A percentile compares a stretch with the other conserved stretches of the same genome.
Evolutionary conservation across 2,329 filamentous ascomycete genomes (phyloP).

Genomic region (Emergomyces pasteurianus): DNA sequence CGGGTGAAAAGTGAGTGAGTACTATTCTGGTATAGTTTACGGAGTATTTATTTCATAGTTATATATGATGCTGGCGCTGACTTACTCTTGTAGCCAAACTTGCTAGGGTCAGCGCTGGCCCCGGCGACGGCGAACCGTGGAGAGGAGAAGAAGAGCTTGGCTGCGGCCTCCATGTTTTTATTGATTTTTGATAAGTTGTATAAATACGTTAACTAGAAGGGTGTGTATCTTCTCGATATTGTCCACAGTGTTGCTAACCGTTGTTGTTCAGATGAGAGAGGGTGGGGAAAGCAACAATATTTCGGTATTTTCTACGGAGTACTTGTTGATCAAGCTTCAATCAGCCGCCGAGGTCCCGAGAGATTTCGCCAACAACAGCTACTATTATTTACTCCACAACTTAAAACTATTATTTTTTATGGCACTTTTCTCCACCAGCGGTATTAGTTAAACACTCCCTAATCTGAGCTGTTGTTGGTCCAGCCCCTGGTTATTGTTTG

Average conservation of each 20-base stretch:
- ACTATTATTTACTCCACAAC: too few species aligned
- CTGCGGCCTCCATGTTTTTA: constrained; percentile 51
- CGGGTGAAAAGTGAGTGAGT: neutral
- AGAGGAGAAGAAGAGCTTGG: constrained; percentile 68
- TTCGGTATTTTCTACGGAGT: too few species aligned
- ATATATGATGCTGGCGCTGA: neutral
- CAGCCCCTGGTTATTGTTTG: too few species aligned
- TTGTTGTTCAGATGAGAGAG: neutral
- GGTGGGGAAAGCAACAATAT: neutral
- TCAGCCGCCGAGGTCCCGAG: neutral
- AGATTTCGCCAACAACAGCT: too few species aligned
- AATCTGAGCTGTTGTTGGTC: too few species aligned
- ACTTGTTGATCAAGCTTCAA: neutral
- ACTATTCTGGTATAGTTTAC: neutral
- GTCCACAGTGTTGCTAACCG: neutral
- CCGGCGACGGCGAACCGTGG: constrained; percentile 79
- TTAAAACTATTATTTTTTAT: too few species aligned
- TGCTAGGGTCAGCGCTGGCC: constrained; percentile 69
- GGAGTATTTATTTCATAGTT: too few species aligned
- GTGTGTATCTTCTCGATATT: neutral
- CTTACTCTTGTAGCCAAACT: constrained; percentile 80
- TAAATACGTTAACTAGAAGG: neutral
- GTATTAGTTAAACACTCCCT: too few species aligned
- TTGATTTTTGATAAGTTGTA: neutral
- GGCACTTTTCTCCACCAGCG: too few species aligned